Evolutionary conservation across 495 filamentous ascomycete genomes (phyloP).

Genomic region (Xylona heveae): DNA sequence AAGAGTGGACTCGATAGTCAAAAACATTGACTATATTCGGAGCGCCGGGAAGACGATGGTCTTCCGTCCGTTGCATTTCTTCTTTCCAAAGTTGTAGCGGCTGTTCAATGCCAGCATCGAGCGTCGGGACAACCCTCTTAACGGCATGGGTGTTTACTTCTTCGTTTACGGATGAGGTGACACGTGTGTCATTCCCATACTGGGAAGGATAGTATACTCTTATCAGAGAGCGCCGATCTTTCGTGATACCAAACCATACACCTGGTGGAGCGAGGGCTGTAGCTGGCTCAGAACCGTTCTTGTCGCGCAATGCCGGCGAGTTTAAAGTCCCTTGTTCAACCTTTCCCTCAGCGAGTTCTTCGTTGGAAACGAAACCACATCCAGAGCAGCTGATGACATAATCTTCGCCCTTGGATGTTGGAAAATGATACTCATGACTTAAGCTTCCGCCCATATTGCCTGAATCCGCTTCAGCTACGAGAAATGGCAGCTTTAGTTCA

Average conservation of each 20-base stretch:
- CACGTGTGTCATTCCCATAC: conserved; percentile 9
- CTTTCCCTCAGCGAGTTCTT: conserved; percentile 41
- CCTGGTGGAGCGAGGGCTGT: background rate
- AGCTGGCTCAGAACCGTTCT: conserved; percentile 1
- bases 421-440: conserved; percentile 87
- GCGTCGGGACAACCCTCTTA: conserved; percentile 45
- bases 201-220: conserved; percentile 41
- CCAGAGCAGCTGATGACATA: conserved; percentile 48
- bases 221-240: conserved; percentile 41
- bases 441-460: conserved; percentile 87
- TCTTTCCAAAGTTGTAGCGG: conserved; percentile 32
- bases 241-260: conserved; percentile 45
- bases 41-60: background rate
- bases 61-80: conserved; percentile 13
- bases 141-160: conserved; percentile 53
- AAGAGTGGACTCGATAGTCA: conserved; percentile 22
- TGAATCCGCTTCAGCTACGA: conserved; percentile 75
- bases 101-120: conserved; percentile 50
- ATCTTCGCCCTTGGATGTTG: conserved; percentile 68
- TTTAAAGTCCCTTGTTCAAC: background rate
- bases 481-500: conserved; percentile 63
- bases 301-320: background rate
- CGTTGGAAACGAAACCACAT: conserved; percentile 66
- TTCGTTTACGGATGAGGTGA: conserved; percentile 18
- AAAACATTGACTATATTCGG: conserved; percentile 27